A percentile compares a stretch with the other conserved stretches of the same genome.
Evolutionary conservation across 306 rosid species (phyloP).

Genomic region (Castanea sativa): DNA sequence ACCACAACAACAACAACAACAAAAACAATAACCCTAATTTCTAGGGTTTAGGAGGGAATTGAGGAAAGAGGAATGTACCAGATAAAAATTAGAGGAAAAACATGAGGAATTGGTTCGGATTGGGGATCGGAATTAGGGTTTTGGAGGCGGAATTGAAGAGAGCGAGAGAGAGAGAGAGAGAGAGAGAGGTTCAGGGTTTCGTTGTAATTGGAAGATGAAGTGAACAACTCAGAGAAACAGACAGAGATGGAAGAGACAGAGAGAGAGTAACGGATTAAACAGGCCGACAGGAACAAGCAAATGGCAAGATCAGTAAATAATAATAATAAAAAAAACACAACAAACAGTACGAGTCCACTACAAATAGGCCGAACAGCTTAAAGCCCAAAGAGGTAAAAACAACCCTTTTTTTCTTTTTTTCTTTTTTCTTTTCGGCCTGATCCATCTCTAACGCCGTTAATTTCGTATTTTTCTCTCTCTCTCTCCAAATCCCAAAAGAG

Average conservation of each 20-base stretch:
- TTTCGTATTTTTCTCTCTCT: too few species aligned
- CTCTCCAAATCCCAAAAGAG: too few species aligned
- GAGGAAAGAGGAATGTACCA: constrained; percentile 23
- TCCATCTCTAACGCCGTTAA: too few species aligned
- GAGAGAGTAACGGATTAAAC: constrained; percentile 1
- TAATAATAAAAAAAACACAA: too few species aligned
- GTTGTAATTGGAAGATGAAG: constrained; percentile 33
- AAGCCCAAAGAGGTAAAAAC: too few species aligned
- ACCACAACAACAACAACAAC: not conserved
- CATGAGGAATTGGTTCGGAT: constrained; percentile 22
- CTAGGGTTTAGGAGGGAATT: constrained; percentile 6
- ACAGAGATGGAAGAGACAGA: not conserved
- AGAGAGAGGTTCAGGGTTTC: constrained; percentile 35
- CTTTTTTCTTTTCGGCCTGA: too few species aligned
- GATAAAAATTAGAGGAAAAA: constrained; percentile 25
- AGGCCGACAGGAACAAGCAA: constrained; percentile 4
- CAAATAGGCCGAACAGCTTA: too few species aligned
- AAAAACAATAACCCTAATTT: constrained; percentile 8
- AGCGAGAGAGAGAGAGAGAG: constrained; percentile 6
- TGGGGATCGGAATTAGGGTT: constrained; percentile 42
- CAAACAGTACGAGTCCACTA: too few species aligned
- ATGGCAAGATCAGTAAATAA: constrained; percentile 47
- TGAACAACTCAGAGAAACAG: constrained; percentile 21
- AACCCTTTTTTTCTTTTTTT: too few species aligned
- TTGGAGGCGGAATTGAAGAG: constrained; percentile 8